phyloP scores from a whole-genome alignment of 2,329 filamentous ascomycete species.

The Neofusicoccum laricinum region DNA sequence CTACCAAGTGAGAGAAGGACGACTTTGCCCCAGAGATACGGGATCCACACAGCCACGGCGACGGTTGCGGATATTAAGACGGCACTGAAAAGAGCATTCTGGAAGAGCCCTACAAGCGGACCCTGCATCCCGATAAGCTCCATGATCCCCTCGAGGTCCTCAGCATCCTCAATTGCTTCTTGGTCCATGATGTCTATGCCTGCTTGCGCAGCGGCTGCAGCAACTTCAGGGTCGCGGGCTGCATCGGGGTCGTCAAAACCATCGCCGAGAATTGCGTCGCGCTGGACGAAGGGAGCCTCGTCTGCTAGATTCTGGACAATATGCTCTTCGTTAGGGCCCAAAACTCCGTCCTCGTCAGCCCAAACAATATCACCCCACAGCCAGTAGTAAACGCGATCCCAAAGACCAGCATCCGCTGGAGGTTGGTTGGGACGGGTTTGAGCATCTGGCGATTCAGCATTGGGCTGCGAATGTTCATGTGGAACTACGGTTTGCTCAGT shows the following conservation, averaged over 20 bases:
- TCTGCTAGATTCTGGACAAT: conserved; percentile 57
- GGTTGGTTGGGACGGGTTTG: background rate
- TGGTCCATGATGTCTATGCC: conserved; percentile 64
- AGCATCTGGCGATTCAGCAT: background rate
- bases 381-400: conserved; percentile 42
- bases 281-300: conserved; percentile 59
- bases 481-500: background rate
- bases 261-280: conserved; percentile 35
- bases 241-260: conserved; percentile 19
- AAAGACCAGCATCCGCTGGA: background rate
- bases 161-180: conserved; percentile 75
- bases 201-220: conserved; percentile 63
- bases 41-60: conserved; percentile 80
- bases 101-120: conserved; percentile 81
- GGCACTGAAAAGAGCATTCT: conserved; percentile 92
- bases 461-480: background rate
- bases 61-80: conserved; percentile 87
- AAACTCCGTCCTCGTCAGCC: conserved; percentile 21
- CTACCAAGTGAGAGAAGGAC: conserved; percentile 77
- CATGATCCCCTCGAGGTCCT: conserved; percentile 94
- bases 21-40: conserved; percentile 87
- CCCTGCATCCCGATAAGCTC: conserved; percentile 96
- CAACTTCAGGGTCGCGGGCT: conserved; percentile 55
- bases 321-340: conserved; percentile 55
- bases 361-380: conserved; percentile 47